Base-by-base conservation (phyloP, 768 basidiomycete genomes). In the Amyloporia xantha region DNA sequence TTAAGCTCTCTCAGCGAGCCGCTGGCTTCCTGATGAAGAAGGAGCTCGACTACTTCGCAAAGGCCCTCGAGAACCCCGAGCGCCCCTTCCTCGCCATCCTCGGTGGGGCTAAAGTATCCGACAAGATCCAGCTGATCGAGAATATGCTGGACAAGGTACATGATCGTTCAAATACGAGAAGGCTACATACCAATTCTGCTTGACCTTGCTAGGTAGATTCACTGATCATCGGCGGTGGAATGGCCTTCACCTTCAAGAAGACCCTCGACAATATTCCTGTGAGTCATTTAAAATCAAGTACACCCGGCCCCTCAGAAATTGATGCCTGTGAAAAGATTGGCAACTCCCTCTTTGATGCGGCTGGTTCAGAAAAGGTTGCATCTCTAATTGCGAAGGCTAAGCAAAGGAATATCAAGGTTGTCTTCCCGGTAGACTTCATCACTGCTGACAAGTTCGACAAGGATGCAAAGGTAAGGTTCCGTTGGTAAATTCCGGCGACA, bases 241-340 rank as follows among this genome's bases (percentile, higher is more conserved):
- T 99, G 95, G 90, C 91, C 28, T 99, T 96, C 72, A 99, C 95
- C 49, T 99, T 99, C 79, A 92, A 94, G 71, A 98, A 97, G 75
- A 87, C 84, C 5, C 75, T 95, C 49, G 79, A 97, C 50, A 75
- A 81, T 52, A 76, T 92, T 40, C 65, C 80, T 41, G 91, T 89
- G 60, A 54, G 78, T 60, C 26, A n/a, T n/a, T n/a, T n/a, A n/a
- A n/a, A n/a, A n/a, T n/a, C n/a, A n/a, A n/a, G n/a, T 35, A 12
- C 27, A 37, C 37, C 30, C 13, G 38, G 38, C 39, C 49, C 52
- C 43, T 53, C 40, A 17, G 26, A 41, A 41, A 12, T 48, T 12
- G 3, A 21, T 28, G 25, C 21, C 44, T 25, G 20, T 24, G 47
- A 19, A 19, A 54, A 92, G 91, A 99, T 99, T 59, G 95, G 95